phyloP scores from a whole-genome alignment of 257 asterid genomes.

The Coffea canephora region DNA sequence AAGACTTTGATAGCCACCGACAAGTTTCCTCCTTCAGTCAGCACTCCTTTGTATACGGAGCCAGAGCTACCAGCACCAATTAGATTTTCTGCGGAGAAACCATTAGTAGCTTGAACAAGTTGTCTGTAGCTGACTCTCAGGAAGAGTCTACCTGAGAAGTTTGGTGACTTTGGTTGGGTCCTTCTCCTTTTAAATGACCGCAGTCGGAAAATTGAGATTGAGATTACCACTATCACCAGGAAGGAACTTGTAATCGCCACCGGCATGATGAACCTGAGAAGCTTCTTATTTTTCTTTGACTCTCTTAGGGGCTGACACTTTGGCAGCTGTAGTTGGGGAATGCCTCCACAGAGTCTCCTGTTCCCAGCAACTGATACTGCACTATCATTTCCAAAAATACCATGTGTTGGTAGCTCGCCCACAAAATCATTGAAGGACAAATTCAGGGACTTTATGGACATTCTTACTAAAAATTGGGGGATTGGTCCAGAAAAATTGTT shows the following conservation, averaged over 20 bases:
- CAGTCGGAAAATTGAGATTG: neutral
- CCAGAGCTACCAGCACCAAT: neutral
- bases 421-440: neutral
- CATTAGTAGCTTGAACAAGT: neutral
- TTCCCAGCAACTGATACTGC: neutral
- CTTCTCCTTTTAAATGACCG: neutral
- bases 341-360: neutral
- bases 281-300: neutral
- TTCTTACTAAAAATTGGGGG: neutral
- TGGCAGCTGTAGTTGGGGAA: neutral
- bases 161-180: neutral
- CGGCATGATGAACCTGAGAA: neutral
- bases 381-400: neutral
- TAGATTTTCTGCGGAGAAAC: neutral
- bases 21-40: neutral
- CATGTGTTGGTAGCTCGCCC: neutral
- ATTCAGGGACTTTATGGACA: neutral
- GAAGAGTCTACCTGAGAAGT: neutral
- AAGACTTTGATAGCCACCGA: neutral
- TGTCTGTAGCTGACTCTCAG: neutral
- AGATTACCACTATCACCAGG: neutral
- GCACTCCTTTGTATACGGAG: neutral
- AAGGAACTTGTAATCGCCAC: too few species aligned
- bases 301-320: neutral
- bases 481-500: neutral